Percentiles rank a stretch among this genome's conserved stretches.
Conservation (phyloP, 345 rosid genomes). For the Populus ilicifolia region DNA sequence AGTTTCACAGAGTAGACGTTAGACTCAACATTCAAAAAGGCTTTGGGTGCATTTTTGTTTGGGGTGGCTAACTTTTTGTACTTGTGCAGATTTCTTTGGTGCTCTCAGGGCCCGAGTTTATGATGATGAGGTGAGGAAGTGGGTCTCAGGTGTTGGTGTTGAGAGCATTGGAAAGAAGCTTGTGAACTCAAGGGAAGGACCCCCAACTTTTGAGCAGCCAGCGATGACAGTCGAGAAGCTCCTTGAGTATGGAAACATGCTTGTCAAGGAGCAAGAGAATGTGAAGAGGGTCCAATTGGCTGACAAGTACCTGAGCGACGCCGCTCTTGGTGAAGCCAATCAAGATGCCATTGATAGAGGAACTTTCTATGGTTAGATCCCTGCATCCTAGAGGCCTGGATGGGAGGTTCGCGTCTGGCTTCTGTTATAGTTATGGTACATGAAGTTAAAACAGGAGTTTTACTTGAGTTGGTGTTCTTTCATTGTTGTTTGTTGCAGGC, state of each 20-base stretch:
- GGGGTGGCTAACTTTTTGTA: background rate
- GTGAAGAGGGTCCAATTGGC: constrained; percentile 97
- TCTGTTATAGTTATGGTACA: background rate
- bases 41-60: background rate
- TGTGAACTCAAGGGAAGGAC: constrained; percentile 83
- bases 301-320: constrained; percentile 71
- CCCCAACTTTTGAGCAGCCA: constrained; percentile 81
- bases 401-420: constrained; percentile 34
- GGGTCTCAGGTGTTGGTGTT: constrained; percentile 61
- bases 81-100: constrained; percentile 74
- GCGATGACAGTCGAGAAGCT: constrained; percentile 69
- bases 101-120: constrained; percentile 94
- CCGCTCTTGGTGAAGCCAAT: constrained; percentile 91
- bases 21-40: background rate
- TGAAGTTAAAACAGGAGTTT: background rate
- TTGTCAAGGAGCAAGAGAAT: constrained; percentile 84
- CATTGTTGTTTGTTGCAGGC: constrained; percentile 42
- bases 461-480: too few species aligned
- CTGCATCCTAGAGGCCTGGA: constrained; percentile 31
- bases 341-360: constrained; percentile 61
- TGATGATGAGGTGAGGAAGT: constrained; percentile 96
- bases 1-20: background rate
- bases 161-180: constrained; percentile 63
- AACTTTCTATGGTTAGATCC: constrained; percentile 67
- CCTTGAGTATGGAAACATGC: constrained; percentile 77